These are phyloP conservation scores for Sarcodon sp. DNA, from an alignment of 768 basidiomycete genomes.

Conservation along the genomic window DNA sequence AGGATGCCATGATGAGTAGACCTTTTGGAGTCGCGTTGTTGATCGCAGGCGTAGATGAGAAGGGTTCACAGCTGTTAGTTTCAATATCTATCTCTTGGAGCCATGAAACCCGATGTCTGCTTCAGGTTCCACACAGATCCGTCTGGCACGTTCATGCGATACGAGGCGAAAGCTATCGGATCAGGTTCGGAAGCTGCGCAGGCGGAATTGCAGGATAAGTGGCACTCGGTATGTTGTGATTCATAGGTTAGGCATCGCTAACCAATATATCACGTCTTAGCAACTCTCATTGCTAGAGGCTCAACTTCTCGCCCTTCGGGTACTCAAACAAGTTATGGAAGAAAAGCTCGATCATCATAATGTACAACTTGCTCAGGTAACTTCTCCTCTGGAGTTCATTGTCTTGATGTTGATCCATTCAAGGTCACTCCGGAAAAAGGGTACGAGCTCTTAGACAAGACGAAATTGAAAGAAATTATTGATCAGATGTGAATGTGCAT, in stretches of 20 bases:
- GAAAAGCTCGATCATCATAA: constrained; percentile 99
- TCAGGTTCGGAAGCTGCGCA: constrained; percentile 97
- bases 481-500: constrained; percentile 53
- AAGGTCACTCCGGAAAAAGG: constrained; percentile 76
- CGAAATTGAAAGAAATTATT: constrained; percentile 69
- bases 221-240: constrained; percentile 61
- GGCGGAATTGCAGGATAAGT: constrained; percentile 92
- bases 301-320: constrained; percentile 72
- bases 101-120: background rate
- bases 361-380: constrained; percentile 89
- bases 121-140: constrained; percentile 93
- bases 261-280: constrained; percentile 27
- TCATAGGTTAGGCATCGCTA: background rate
- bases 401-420: background rate
- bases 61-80: constrained; percentile 88
- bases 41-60: constrained; percentile 95
- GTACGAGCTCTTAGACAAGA: constrained; percentile 85
- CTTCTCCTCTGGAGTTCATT: background rate
- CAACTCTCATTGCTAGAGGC: constrained; percentile 88
- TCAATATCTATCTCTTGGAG: background rate
- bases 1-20: constrained; percentile 98
- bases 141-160: constrained; percentile 93
- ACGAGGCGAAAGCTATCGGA: constrained; percentile 97
- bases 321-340: constrained; percentile 99
- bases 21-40: constrained; percentile 97